These are phyloP conservation scores for Dendrothele bispora DNA, from an alignment of 768 basidiomycete genomes.

Conservation along the genomic window DNA sequence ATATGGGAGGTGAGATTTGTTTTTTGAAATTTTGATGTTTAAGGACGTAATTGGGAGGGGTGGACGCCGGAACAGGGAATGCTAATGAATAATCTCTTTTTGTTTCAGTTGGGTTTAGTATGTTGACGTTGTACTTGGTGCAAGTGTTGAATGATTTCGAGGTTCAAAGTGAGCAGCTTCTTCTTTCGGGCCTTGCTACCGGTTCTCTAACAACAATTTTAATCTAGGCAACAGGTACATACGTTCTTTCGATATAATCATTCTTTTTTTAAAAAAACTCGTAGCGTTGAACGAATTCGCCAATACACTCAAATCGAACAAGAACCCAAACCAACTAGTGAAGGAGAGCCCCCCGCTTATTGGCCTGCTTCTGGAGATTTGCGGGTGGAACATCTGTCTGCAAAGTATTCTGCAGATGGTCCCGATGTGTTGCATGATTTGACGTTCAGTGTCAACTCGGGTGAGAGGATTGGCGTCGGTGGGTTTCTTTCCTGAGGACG, in stretches of 20 bases:
- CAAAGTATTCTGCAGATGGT: slow-evolving; percentile 50
- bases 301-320: slow-evolving; percentile 49
- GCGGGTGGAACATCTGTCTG: slow-evolving; percentile 51
- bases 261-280: slow-evolving; percentile 15
- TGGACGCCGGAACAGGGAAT: too few relatives aligned
- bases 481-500: too few relatives aligned
- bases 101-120: slow-evolving; percentile 48
- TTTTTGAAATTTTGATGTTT: slow-evolving; percentile 28
- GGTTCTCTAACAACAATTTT: slow-evolving; percentile 25
- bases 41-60: too few relatives aligned
- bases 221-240: slow-evolving; percentile 24
- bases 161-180: slow-evolving; percentile 24
- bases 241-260: background rate
- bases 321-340: slow-evolving; percentile 36
- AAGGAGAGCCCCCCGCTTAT: slow-evolving; percentile 52
- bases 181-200: background rate
- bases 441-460: slow-evolving; percentile 49
- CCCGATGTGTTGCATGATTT: slow-evolving; percentile 57
- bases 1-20: slow-evolving; percentile 38
- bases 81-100: too few relatives aligned
- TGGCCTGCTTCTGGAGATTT: slow-evolving; percentile 63
- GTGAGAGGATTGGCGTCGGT: slow-evolving; percentile 60
- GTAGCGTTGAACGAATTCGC: slow-evolving; percentile 55
- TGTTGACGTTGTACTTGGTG: slow-evolving; percentile 41
- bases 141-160: slow-evolving; percentile 30